A percentile compares a stretch with the other conserved stretches of the same genome.
phyloP scores from a whole-genome alignment of 257 asterid species.

The Leonotis leonurus region DNA sequence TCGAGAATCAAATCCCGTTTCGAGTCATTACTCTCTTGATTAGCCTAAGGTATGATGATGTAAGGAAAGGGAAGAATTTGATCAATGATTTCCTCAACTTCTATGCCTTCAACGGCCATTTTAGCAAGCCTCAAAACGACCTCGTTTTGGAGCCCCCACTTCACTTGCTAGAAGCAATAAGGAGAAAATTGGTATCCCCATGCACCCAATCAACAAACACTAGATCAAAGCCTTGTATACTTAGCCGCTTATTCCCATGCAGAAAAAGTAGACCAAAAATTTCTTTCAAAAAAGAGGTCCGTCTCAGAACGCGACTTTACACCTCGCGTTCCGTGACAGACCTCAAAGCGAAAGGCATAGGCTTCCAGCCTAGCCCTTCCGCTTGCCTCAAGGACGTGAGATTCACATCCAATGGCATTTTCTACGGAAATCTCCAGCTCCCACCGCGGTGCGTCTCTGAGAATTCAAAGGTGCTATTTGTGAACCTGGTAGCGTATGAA shows the following conservation, averaged over 20 bases:
- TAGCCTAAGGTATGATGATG: not conserved
- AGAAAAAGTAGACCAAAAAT: not conserved
- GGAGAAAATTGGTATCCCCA: not conserved
- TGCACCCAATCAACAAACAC: not conserved
- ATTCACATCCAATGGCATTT: not conserved
- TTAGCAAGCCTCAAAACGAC: not conserved
- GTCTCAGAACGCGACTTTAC: not conserved
- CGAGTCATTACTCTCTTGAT: not conserved
- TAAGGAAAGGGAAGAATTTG: not conserved
- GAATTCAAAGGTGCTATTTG: not conserved
- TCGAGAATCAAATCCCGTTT: not conserved
- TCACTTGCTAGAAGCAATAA: not conserved
- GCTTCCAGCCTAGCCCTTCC: conserved; percentile 4
- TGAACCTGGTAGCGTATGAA: conserved; percentile 32
- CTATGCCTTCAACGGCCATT: not conserved
- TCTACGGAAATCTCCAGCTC: not conserved
- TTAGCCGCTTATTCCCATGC: too few species aligned
- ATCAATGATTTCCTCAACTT: not conserved
- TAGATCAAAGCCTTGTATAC: too few species aligned
- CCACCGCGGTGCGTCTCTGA: not conserved
- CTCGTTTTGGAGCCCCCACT: not conserved
- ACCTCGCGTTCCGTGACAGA: conserved; percentile 4
- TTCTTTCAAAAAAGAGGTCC: too few species aligned
- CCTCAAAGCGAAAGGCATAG: not conserved
- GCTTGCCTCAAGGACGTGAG: not conserved